Conservation (phyloP, 257 asterid species). For the Gynochthodes officinalis region DNA sequence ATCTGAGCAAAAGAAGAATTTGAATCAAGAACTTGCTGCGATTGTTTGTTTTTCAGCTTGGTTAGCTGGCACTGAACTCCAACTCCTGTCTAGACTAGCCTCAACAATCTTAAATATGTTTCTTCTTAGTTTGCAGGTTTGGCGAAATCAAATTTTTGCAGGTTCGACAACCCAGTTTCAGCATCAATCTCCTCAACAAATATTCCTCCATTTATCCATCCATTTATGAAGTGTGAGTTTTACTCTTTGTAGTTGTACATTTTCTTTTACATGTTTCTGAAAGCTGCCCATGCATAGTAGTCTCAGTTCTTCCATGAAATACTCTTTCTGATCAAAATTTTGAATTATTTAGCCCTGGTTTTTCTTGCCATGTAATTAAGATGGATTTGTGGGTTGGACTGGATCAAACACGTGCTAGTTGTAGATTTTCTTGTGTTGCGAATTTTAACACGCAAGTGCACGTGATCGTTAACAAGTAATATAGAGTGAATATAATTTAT, state of each 20-base stretch:
- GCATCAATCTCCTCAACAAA: background rate
- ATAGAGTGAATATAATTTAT: too few species aligned
- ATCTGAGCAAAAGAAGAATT: too few species aligned
- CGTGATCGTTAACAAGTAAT: too few species aligned
- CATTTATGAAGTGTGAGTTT: background rate
- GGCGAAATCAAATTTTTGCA: too few species aligned
- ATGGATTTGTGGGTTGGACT: constrained; percentile 58
- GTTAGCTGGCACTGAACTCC: too few species aligned
- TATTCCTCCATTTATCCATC: background rate
- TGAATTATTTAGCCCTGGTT: background rate
- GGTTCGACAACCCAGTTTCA: background rate
- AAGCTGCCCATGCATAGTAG: background rate
- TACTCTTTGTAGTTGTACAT: background rate
- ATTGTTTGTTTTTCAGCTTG: too few species aligned
- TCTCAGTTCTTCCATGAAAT: background rate
- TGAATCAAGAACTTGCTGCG: too few species aligned
- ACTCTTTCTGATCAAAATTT: too few species aligned
- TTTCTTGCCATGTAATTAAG: background rate
- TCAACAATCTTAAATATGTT: too few species aligned
- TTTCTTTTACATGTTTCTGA: background rate
- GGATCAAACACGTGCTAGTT: constrained; percentile 50
- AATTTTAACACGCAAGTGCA: too few species aligned
- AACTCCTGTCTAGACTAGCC: too few species aligned
- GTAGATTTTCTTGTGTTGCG: constrained; percentile 37
- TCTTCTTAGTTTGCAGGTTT: too few species aligned